A percentile compares a stretch with the other conserved stretches of the same genome.
Conservation (phyloP, 306 rosid species). For the Rosa multiflora region DNA sequence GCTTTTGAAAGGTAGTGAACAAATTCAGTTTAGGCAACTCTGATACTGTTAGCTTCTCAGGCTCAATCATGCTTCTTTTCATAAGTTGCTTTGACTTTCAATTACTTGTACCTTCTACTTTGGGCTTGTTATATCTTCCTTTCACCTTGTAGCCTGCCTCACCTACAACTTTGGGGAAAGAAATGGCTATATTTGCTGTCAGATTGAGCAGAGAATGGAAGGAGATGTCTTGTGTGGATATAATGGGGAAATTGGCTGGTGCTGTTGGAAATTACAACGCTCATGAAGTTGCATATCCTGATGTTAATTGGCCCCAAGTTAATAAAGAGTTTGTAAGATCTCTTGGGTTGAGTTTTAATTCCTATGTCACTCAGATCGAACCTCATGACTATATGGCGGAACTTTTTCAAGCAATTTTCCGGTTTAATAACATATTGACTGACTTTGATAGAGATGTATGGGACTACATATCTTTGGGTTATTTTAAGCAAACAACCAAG, state of each 20-base stretch:
- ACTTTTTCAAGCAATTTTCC: conserved; percentile 65
- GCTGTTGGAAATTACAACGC: conserved; percentile 98
- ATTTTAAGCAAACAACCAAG: conserved; percentile 24
- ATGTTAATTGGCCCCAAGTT: conserved; percentile 53
- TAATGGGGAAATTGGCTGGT: conserved; percentile 93
- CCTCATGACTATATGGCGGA: conserved; percentile 88
- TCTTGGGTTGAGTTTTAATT: conserved; percentile 62
- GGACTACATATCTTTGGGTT: conserved; percentile 88
- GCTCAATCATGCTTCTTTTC: not conserved
- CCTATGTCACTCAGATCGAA: conserved; percentile 83
- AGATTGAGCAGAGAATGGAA: conserved; percentile 74
- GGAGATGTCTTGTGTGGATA: conserved; percentile 57
- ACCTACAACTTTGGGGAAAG: conserved; percentile 94
- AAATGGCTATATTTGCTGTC: conserved; percentile 89
- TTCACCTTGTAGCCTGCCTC: conserved; percentile 50
- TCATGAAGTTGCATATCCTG: conserved; percentile 60
- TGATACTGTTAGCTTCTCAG: not conserved
- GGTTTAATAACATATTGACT: conserved; percentile 68
- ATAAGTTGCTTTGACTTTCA: not conserved
- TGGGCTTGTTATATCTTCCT: not conserved
- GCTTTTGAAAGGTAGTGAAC: not conserved
- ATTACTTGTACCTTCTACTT: not conserved
- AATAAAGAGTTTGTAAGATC: conserved; percentile 55
- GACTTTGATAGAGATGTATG: conserved; percentile 89
- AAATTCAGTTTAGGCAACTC: not conserved